Percentiles rank a stretch among this genome's conserved stretches.
Evolutionary conservation across 495 filamentous ascomycete species (phyloP).

Genomic region (Staphylotrichum longicolle): DNA sequence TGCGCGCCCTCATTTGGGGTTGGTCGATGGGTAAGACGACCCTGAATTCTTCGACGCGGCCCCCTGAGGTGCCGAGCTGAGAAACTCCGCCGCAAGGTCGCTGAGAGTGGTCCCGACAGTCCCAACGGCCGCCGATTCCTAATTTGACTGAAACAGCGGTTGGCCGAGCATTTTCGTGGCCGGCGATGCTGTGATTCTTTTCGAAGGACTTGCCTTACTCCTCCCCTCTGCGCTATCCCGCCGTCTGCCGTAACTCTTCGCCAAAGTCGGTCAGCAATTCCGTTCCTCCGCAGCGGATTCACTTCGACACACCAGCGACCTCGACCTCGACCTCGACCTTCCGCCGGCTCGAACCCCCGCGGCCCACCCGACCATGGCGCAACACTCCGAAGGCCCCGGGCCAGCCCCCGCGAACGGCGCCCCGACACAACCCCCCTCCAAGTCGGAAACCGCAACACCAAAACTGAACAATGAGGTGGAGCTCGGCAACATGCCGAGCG

Average conservation of each 20-base stretch:
- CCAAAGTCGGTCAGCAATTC: too few relatives aligned
- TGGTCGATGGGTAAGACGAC: constrained; percentile 4
- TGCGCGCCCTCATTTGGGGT: constrained; percentile 7
- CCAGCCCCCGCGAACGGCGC: constrained; percentile 32
- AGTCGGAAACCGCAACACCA: constrained; percentile 57
- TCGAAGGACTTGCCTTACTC: neutral
- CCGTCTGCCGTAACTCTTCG: too few relatives aligned
- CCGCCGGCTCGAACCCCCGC: neutral
- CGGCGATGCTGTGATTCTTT: constrained; percentile 1
- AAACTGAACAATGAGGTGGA: constrained; percentile 67
- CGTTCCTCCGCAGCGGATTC: too few relatives aligned
- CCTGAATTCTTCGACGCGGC: neutral
- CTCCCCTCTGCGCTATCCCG: neutral
- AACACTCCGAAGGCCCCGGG: constrained; percentile 25
- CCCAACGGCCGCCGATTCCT: constrained; percentile 1
- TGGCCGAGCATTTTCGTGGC: neutral
- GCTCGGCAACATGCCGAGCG: constrained; percentile 60
- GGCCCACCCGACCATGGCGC: constrained; percentile 27
- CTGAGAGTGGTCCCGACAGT: neutral
- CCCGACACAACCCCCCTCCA: constrained; percentile 52
- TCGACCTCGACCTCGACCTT: too few relatives aligned
- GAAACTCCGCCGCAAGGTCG: constrained; percentile 9
- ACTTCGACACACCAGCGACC: too few relatives aligned
- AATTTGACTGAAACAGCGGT: neutral
- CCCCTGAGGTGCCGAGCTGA: neutral